Conservation (phyloP, 1,139 yeast genomes). For the Suhomyces bribrorum region DNA sequence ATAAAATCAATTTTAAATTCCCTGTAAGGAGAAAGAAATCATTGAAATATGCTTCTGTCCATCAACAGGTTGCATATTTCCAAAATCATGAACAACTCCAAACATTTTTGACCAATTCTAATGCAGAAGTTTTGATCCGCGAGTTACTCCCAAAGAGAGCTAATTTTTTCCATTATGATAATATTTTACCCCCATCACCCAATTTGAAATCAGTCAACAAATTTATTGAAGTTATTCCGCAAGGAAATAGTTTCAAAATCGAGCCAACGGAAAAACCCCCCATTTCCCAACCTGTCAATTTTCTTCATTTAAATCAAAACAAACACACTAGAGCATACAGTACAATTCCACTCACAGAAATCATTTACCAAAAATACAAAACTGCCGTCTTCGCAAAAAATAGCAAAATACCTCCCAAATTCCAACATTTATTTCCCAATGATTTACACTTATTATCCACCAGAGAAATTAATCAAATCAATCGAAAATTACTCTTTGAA, state of each 20-base stretch:
- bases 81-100: conserved; percentile 28
- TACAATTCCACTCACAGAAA: conserved; percentile 12
- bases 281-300: background rate
- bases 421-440: conserved; percentile 34
- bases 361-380: conserved; percentile 27
- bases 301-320: background rate
- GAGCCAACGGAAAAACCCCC: background rate
- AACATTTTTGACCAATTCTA: conserved; percentile 24
- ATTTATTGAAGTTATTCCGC: conserved; percentile 4
- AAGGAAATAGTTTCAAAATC: conserved; percentile 3
- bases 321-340: conserved; percentile 8
- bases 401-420: conserved; percentile 25
- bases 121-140: conserved; percentile 27
- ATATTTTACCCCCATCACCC: conserved; percentile 27
- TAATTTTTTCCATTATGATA: conserved; percentile 27
- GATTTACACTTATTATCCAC: conserved; percentile 26
- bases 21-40: conserved; percentile 42
- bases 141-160: conserved; percentile 34
- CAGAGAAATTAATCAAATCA: conserved; percentile 31
- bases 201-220: conserved; percentile 14
- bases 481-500: conserved; percentile 38
- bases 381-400: conserved; percentile 29
- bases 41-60: conserved; percentile 27
- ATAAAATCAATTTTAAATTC: conserved; percentile 25
- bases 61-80: conserved; percentile 27